Evolutionary conservation across 805 yeast genomes (phyloP), one percentile per base, ranked within the genome.

Genomic region (Cyberlindnera sargentensis): DNA sequence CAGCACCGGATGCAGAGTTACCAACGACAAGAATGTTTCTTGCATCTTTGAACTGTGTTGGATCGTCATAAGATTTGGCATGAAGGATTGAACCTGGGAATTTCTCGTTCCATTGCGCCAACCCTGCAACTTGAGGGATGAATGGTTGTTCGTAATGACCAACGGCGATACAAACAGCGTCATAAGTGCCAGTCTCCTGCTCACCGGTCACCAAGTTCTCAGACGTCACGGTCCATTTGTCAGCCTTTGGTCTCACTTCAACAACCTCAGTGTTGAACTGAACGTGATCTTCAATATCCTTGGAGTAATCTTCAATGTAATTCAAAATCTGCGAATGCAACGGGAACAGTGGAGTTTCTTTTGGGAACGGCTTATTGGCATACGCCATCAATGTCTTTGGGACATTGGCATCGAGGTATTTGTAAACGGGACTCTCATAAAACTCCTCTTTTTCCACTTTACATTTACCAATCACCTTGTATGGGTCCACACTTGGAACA

Each of bases 1-100:
- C 95, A 20, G 78, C 74, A 27, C 91, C 95, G 29, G 88, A 79
- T 3, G 93, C 83, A 8, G 82, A 78, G 52, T 80, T 82, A 0
- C 95, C 95, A n/a, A 86, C 76, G 6, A 85, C 72, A 36, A 86
- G 60, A 11, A 81, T 77, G 30, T 62, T 69, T 36, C 66, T 60
- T 25, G 66, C 61, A 6, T 56, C 52, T 33, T 41, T 28, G 46
- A 67, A 82, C 10, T 65, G 67, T 1, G 65, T 66, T 0, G 79
- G 71, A 20, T 60, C 60, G 44, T 80, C 70, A 55, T 70, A 84
- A 32, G 70, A 61, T 47, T 78, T 78, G 6, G 89, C 72, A 60
- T 84, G 91, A 3, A 65, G 49, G 2, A 83, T 60, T 1, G 73
- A 64, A 3, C 62, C 69, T 1, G 84, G 83, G 48, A 58, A 63